phyloP scores from a whole-genome alignment of 768 basidiomycete genomes.

The Boletus subparvulus region DNA sequence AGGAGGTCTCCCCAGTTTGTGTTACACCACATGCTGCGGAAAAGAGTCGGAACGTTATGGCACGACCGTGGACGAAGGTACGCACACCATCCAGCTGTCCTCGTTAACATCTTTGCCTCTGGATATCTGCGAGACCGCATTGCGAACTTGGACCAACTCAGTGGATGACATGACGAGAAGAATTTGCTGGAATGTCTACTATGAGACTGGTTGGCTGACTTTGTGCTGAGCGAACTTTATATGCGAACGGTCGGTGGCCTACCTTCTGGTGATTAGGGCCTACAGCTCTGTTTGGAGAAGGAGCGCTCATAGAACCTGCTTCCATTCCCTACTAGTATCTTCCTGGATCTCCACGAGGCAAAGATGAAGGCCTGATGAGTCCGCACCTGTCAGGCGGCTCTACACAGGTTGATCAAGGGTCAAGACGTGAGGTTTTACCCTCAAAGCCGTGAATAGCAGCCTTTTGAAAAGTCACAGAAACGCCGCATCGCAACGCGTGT shows the following conservation, averaged over 20 bases:
- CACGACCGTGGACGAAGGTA: background rate
- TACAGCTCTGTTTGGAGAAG: background rate
- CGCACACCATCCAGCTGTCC: conserved; percentile 23
- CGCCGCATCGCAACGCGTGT: background rate
- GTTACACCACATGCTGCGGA: conserved; percentile 18
- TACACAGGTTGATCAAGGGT: background rate
- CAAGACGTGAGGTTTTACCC: background rate
- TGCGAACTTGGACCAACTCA: conserved; percentile 14
- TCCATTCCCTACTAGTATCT: conserved; percentile 2
- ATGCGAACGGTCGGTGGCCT: background rate
- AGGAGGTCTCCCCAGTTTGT: conserved; percentile 23
- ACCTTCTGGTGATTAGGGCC: background rate
- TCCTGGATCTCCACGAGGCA: background rate
- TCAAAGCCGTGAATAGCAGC: background rate
- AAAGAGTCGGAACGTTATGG: background rate
- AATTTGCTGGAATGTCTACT: background rate
- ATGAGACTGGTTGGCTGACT: background rate
- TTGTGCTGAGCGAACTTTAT: background rate
- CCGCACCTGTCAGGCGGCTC: background rate
- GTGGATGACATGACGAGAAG: conserved; percentile 10
- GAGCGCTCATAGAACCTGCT: background rate
- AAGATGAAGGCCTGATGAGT: no score
- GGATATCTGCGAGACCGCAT: conserved; percentile 20
- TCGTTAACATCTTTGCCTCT: conserved; percentile 21
- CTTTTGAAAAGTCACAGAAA: background rate